These are phyloP conservation scores for Carex scoparia DNA, from an alignment of 176 grass and related monocot species.

Conservation along the genomic window DNA sequence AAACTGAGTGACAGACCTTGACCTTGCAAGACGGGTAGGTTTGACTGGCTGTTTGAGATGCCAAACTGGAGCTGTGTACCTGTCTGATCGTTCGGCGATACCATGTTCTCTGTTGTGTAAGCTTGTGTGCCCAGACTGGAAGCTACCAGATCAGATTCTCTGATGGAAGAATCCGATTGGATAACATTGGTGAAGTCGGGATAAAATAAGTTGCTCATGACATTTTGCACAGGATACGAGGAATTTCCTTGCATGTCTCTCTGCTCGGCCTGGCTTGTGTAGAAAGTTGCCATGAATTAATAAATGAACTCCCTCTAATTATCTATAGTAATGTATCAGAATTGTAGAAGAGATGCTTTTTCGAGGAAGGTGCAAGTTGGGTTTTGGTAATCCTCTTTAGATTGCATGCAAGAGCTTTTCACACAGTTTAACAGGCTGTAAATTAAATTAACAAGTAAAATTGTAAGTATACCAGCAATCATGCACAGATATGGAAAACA, in stretches of 20 bases:
- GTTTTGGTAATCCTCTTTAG: neutral
- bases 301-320: neutral
- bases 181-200: conserved; percentile 54
- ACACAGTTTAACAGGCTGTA: neutral
- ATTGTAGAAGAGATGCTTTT: neutral
- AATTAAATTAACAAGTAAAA: neutral
- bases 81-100: conserved; percentile 49
- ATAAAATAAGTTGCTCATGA: conserved; percentile 70
- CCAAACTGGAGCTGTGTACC: conserved; percentile 49
- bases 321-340: neutral
- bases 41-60: conserved; percentile 57
- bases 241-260: conserved; percentile 54
- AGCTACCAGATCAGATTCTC: conserved; percentile 48
- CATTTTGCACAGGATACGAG: conserved; percentile 56
- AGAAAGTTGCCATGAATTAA: conserved; percentile 64
- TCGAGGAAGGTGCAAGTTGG: neutral
- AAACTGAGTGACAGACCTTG: conserved; percentile 89
- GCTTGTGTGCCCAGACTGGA: conserved; percentile 35
- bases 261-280: conserved; percentile 53
- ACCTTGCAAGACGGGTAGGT: conserved; percentile 36
- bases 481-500: neutral
- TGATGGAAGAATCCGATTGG: conserved; percentile 45
- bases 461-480: conserved; percentile 1
- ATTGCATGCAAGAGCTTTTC: conserved; percentile 7
- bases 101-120: conserved; percentile 36